Evolutionary conservation across 176 grass and related monocot species (phyloP), one percentile per base, ranked within the genome.

Genomic region (Oryza punctata): DNA sequence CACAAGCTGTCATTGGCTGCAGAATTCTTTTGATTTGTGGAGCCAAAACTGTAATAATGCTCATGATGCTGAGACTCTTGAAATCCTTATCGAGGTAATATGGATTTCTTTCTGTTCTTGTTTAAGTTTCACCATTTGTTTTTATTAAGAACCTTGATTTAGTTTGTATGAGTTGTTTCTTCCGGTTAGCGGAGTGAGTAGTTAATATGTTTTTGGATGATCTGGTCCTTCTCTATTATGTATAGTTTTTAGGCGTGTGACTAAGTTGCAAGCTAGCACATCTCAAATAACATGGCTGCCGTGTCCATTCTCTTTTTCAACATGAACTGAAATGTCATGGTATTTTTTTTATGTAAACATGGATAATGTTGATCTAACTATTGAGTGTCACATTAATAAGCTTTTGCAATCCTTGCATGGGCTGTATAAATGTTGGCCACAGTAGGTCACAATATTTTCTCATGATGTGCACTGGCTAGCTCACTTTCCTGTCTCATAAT

Each of bases 81-180:
- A 99, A 96, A 83, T 78, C 19, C 93, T 99, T 68, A 85, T 75
- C 0, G 89, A 99, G 91, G 96, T 99, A 90, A 63, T 67, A 67
- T 80, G 52, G 0, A 83, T 90, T 28, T 84, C 59, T 90, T 28
- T 84, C 59, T 19, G 29, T 72, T 89, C 40, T 80, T 69, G 15
- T 87, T 67, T 5, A 57, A 23, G 64, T 83, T 69, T 35, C 13
- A 44, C 18, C 6, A 72, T 52, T 61, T 61, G n/a, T 61, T 61
- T 71, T 76, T 7, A 72, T 82, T 74, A 77, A 30, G 30, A 67
- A 27, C 10, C 50, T 67, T 81, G 38, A 65, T 77, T 71, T 65
- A 65, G 12, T 82, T 63, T 30, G 67, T 44, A 28, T 72, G 26
- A 21, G 52, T 67, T 29, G 61, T 64, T 23, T 19, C 63, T 84